Percentiles rank a stretch among this genome's conserved stretches.
phyloP scores from a whole-genome alignment of 805 yeast species.

The Tetrapisispora pingtungensis region DNA sequence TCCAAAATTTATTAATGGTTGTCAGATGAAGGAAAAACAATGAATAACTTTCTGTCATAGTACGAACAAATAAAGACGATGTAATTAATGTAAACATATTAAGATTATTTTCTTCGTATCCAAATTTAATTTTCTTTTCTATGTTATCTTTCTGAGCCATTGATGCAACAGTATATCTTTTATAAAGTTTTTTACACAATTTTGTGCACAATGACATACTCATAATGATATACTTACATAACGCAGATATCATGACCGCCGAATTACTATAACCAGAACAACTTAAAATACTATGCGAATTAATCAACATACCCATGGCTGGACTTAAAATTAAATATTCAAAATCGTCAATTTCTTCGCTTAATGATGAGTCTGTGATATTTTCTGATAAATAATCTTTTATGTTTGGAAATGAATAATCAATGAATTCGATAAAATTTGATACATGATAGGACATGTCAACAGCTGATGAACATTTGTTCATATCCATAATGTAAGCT shows the following conservation, averaged over 20 bases:
- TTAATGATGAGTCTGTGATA: too few species aligned
- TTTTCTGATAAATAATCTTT: too few species aligned
- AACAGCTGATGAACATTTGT: slow-evolving; percentile 4
- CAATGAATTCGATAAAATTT: slow-evolving; percentile 10
- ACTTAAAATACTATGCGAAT: slow-evolving; percentile 14
- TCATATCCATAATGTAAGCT: slow-evolving; percentile 9
- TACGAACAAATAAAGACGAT: slow-evolving; percentile 15
- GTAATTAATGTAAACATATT: slow-evolving; percentile 13
- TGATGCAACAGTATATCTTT: not conserved
- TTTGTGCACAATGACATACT: slow-evolving; percentile 14
- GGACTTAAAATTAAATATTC: slow-evolving; percentile 17
- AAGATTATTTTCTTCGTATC: slow-evolving; percentile 3
- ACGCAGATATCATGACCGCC: slow-evolving; percentile 9
- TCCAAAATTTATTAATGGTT: slow-evolving; percentile 11
- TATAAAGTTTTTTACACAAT: slow-evolving; percentile 5
- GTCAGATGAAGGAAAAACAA: slow-evolving; percentile 16
- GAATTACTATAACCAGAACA: slow-evolving; percentile 6
- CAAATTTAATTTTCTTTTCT: not conserved
- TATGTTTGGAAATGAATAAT: not conserved
- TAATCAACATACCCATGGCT: slow-evolving; percentile 16
- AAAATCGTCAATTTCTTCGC: slow-evolving; percentile 12
- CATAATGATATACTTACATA: slow-evolving; percentile 13
- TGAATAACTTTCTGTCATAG: slow-evolving; percentile 17
- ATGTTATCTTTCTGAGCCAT: not conserved
- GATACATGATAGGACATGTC: slow-evolving; percentile 6